Conservation (phyloP, 148 eudicot species). For the Chenopodium formosanum region DNA sequence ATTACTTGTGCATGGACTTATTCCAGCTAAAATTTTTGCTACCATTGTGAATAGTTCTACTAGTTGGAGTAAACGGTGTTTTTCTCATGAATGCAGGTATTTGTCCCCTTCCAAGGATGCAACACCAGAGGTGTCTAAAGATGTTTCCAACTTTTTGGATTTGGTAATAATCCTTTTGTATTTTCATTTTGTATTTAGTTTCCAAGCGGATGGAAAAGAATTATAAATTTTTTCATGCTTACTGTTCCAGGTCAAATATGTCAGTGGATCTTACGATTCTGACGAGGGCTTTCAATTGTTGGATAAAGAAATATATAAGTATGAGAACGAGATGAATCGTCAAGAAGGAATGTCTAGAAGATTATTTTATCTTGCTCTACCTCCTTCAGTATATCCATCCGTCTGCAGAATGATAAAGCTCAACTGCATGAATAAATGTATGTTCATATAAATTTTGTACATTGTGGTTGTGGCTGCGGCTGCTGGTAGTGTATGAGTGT, state of each 20-base stretch:
- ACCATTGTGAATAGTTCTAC: background rate
- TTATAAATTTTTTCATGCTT: constrained; percentile 14
- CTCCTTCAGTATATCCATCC: constrained; percentile 96
- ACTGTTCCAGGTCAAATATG: constrained; percentile 69
- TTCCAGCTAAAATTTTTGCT: background rate
- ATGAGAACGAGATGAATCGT: constrained; percentile 50
- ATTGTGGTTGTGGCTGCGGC: background rate
- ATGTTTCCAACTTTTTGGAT: constrained; percentile 57
- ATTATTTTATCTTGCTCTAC: constrained; percentile 95
- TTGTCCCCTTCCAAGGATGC: constrained; percentile 45
- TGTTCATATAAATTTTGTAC: constrained; percentile 23
- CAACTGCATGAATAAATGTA: constrained; percentile 73
- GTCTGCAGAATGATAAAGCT: constrained; percentile 87
- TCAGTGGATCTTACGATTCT: constrained; percentile 77
- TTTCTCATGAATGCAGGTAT: constrained; percentile 44
- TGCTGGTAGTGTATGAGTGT: background rate
- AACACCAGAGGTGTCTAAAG: constrained; percentile 37
- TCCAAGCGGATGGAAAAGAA: background rate
- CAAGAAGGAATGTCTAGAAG: constrained; percentile 65
- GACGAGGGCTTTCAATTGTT: constrained; percentile 68
- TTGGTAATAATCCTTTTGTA: constrained; percentile 46
- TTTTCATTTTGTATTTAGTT: background rate
- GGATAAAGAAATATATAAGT: constrained; percentile 63
- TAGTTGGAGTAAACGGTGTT: background rate
- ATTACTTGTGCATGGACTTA: background rate